Evolutionary conservation across 192 early-diverging fungal species (phyloP), one percentile per base, ranked within the genome.

Genomic region (Coemansia asiatica): DNA sequence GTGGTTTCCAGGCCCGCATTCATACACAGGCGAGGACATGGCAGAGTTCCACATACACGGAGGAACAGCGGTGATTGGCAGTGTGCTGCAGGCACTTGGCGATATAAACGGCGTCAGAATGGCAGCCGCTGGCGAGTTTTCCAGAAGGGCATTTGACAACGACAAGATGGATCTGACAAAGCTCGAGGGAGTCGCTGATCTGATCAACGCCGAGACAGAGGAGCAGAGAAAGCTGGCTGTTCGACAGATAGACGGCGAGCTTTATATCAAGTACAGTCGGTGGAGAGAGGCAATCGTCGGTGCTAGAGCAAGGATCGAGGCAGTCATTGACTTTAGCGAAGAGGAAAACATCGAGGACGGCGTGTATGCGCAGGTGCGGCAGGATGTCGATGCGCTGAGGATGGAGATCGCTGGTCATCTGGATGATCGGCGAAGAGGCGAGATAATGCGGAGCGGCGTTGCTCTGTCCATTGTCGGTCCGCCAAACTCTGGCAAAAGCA

Each of bases 141-240:
- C 91, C 26, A 76, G 83, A 26, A 86, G 90, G 49, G 88, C 90
- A 0, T 90, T 92, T 60, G 88, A 89, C 48, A 88, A 89, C 58
- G 84, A 85, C 72, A 91, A 89, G 56, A 61, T 90, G 49, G 89
- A 90, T 73, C 68, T 92, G 38, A 90, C 91, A 1, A 82, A 86
- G 54, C 65, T 90, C 7, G 90, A 91, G 66, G 91, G 91, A 0
- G 62, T 90, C 8, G 86, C 89, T 0, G 91, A 93, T 71, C 61
- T 91, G 38, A 67, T 93, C 6, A 90, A 90, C 69, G 91, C 91
- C 48, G 90, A 93, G 61, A 93, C 91, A 13, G 89, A 93, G 58
- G 84, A 85, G 9, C 91, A 93, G 60, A 70, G 89, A 13, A 65
- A 67, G 64, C 71, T 87, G 50, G 90, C 91, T 0, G 67, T 91